Evolutionary conservation across 768 basidiomycete species (phyloP).

Genomic region (Gyrodon lividus): DNA sequence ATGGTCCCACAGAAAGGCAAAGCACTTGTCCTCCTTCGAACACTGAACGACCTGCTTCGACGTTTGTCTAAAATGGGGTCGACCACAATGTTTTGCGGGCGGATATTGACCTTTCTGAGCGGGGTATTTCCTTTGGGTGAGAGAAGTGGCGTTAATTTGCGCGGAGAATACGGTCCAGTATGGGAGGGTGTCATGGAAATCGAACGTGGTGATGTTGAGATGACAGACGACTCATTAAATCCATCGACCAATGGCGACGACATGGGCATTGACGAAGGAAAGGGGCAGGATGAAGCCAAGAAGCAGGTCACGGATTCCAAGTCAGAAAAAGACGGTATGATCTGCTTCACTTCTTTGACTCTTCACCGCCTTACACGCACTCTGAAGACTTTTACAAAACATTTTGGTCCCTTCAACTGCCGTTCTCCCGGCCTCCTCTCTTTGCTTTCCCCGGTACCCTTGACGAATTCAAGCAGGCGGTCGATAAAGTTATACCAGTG

Average conservation of each 20-base stretch:
- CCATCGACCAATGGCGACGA: constrained; percentile 40
- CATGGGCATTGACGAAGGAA: constrained; percentile 62
- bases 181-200: constrained; percentile 66
- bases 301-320: constrained; percentile 33
- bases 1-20: constrained; percentile 88
- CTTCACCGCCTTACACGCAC: constrained; percentile 3
- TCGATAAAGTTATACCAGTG: constrained; percentile 70
- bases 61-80: constrained; percentile 84
- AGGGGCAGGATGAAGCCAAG: constrained; percentile 24
- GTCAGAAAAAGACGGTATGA: constrained; percentile 65
- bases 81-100: constrained; percentile 84
- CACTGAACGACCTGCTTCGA: constrained; percentile 83
- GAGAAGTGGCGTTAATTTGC: constrained; percentile 86
- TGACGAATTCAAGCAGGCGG: constrained; percentile 63
- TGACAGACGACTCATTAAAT: constrained; percentile 31
- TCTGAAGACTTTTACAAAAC: constrained; percentile 73
- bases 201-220: constrained; percentile 34
- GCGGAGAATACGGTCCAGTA: constrained; percentile 80
- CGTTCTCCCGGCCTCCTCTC: constrained; percentile 76
- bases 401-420: constrained; percentile 87
- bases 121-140: constrained; percentile 86
- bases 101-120: constrained; percentile 84
- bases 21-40: constrained; percentile 79
- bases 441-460: constrained; percentile 62
- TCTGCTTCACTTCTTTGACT: neutral